Base-by-base conservation (phyloP, 2,329 filamentous ascomycete species). In the Daldinia sp. region DNA sequence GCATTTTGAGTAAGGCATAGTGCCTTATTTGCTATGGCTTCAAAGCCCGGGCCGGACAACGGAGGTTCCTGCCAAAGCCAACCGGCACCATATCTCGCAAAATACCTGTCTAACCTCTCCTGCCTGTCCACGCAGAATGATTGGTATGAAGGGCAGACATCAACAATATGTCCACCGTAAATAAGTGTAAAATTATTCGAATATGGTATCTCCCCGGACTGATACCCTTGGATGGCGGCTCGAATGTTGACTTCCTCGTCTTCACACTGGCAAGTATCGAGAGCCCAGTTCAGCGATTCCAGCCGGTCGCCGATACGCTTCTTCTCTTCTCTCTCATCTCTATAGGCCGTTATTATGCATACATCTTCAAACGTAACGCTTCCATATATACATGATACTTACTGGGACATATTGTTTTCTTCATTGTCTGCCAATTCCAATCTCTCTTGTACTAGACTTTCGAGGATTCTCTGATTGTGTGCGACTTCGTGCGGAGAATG, bases 11-110 rank as follows among this genome's bases (percentile, higher is more conserved):
- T 63, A 6, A 81, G 74, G 28, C 76, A 77, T 13, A 77, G 53
- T 18, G 77, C 76, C 53, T 78, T 80, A 59, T 77, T 80, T 20
- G 77, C 80, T 6, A 77, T 42, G 18, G 69, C 62, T 1, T 56
- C 70, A 2, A 30, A 71, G 15, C 53, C 55, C 26, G 68, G 46
- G 12, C 74, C 74, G 23, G 77, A 69, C 1, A 85, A 74, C 0
- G 83, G 82, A 3, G 80, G 79, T 65, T 85, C 83, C 60, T 81
- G 82, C 82, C 82, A 85, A 12, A 85, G 77, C 80, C 81, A 84
- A 7, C 82, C 82, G 0, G 76, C 72, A 1, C 83, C 83, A 68
- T 82, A 67, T 10, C 69, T 48, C 3, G 70, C 73, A 39, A 55
- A 73, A 61, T 84, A 85, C 1, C 73, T 75, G 63, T 82, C 80